Evolutionary conservation across 2,329 filamentous ascomycete genomes (phyloP).

Genomic region (Hypoxylon sp.): DNA sequence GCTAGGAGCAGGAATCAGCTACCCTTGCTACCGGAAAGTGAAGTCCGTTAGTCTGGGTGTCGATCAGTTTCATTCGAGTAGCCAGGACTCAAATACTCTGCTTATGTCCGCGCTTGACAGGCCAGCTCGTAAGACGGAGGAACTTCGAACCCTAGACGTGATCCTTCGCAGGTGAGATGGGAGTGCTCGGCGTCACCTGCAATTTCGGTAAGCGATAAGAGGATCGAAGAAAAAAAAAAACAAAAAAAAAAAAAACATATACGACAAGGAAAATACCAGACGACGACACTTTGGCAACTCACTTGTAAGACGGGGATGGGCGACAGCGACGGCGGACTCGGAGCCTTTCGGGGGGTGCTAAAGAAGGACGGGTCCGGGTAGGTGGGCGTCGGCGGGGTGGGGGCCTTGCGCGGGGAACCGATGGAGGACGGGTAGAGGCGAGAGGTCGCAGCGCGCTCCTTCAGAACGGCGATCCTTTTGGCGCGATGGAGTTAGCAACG

Average conservation of each 20-base stretch:
- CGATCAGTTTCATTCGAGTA: not conserved
- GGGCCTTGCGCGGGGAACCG: constrained; percentile 44
- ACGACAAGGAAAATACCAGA: not conserved
- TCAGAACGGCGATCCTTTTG: constrained; percentile 60
- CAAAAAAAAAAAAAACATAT: not conserved
- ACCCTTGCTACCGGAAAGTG: not conserved
- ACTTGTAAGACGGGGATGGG: constrained; percentile 39
- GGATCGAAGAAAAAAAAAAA: not conserved
- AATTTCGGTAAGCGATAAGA: constrained; percentile 1
- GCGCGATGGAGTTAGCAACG: constrained; percentile 18
- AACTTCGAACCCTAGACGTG: constrained; percentile 36
- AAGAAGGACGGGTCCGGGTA: constrained; percentile 35
- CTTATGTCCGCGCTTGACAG: not conserved
- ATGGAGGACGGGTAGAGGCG: constrained; percentile 52
- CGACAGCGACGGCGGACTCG: constrained; percentile 40
- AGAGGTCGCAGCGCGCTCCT: constrained; percentile 64
- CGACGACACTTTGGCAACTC: constrained; percentile 15
- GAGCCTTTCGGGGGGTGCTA: constrained; percentile 44
- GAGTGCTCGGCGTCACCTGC: constrained; percentile 41
- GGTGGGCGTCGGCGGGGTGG: constrained; percentile 40
- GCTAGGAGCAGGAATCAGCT: not conserved
- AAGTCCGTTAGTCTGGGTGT: not conserved
- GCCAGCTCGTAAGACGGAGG: not conserved
- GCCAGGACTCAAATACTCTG: not conserved
- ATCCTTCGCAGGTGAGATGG: constrained; percentile 39